These are phyloP conservation scores for Globisporangium cystogenes DNA, from an alignment of 352 stramenopile species.

Conservation along the genomic window DNA sequence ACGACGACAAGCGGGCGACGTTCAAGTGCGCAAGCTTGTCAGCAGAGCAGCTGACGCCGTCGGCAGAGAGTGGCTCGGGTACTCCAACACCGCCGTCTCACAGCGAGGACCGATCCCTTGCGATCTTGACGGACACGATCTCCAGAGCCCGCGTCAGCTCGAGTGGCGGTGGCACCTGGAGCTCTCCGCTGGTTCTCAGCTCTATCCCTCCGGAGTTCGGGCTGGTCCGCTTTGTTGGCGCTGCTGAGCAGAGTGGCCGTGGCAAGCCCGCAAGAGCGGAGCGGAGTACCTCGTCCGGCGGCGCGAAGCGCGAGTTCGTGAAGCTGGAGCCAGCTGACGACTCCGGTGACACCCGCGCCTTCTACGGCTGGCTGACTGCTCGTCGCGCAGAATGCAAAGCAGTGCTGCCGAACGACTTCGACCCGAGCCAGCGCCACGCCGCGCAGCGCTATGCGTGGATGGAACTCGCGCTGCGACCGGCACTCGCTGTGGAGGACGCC, in stretches of 20 bases:
- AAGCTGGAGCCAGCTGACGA: slow-evolving; percentile 7
- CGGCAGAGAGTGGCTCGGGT: neutral
- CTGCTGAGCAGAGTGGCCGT: slow-evolving; percentile 1
- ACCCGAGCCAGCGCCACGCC: slow-evolving; percentile 29
- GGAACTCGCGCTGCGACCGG: slow-evolving; percentile 41
- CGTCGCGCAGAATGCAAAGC: slow-evolving; percentile 26
- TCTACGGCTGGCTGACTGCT: slow-evolving; percentile 33
- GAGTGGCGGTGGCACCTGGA: slow-evolving; percentile 27
- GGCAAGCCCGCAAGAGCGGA: neutral
- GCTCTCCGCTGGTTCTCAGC: slow-evolving; percentile 11
- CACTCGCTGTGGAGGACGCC: slow-evolving; percentile 32
- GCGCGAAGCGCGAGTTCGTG: slow-evolving; percentile 19
- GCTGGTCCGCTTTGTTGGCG: slow-evolving; percentile 29
- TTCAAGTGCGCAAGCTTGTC: neutral
- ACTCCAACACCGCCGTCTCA: neutral
- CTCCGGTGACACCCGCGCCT: neutral
- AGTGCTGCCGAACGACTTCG: slow-evolving; percentile 43
- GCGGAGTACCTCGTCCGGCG: neutral
- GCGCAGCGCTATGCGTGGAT: slow-evolving; percentile 47
- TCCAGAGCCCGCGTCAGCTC: slow-evolving; percentile 20
- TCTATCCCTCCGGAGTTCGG: slow-evolving; percentile 42
- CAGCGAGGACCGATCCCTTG: slow-evolving; percentile 6
- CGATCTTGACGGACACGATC: slow-evolving; percentile 31
- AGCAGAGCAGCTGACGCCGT: no score
- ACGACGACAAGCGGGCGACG: slow-evolving; percentile 9